phyloP scores from a whole-genome alignment of 2,329 filamentous ascomycete genomes.

The Penicillium sp. region DNA sequence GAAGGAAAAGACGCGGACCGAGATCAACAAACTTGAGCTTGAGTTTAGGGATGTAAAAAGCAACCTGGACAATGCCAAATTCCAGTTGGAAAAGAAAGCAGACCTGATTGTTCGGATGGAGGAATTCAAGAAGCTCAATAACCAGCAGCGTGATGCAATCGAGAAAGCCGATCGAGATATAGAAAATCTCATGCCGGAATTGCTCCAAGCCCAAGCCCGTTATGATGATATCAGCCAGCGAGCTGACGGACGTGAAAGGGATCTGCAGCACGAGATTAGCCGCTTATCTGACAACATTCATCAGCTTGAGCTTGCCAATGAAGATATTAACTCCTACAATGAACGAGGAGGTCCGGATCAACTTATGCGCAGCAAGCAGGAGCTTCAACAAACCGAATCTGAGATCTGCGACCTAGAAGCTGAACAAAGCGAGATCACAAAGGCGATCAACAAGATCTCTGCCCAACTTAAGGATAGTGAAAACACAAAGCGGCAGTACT shows the following conservation, averaged over 20 bases:
- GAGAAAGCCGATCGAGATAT: constrained; percentile 70
- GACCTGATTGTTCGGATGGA: constrained; percentile 70
- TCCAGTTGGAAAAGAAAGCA: constrained; percentile 78
- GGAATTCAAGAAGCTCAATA: constrained; percentile 66
- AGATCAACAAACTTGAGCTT: constrained; percentile 70
- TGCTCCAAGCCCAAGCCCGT: constrained; percentile 70
- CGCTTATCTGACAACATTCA: constrained; percentile 71
- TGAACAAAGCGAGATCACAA: constrained; percentile 66
- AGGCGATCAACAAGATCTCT: constrained; percentile 73
- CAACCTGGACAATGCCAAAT: constrained; percentile 67
- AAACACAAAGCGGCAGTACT: constrained; percentile 79
- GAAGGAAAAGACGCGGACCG: constrained; percentile 67
- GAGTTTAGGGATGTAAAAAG: constrained; percentile 72
- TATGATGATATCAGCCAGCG: constrained; percentile 74
- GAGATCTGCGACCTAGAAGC: constrained; percentile 64
- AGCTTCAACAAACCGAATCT: constrained; percentile 66
- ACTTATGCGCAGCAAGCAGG: constrained; percentile 66
- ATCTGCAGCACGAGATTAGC: constrained; percentile 68
- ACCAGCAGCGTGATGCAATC: constrained; percentile 68
- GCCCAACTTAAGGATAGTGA: constrained; percentile 76
- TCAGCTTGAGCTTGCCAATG: constrained; percentile 71
- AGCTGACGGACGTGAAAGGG: constrained; percentile 70
- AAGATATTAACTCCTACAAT: constrained; percentile 76
- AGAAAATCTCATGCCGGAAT: constrained; percentile 69
- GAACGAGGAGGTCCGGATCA: constrained; percentile 71